Evolutionary conservation across 768 basidiomycete genomes (phyloP), one percentile per base, ranked within the genome.

Genomic region (Hericium alpestre): DNA sequence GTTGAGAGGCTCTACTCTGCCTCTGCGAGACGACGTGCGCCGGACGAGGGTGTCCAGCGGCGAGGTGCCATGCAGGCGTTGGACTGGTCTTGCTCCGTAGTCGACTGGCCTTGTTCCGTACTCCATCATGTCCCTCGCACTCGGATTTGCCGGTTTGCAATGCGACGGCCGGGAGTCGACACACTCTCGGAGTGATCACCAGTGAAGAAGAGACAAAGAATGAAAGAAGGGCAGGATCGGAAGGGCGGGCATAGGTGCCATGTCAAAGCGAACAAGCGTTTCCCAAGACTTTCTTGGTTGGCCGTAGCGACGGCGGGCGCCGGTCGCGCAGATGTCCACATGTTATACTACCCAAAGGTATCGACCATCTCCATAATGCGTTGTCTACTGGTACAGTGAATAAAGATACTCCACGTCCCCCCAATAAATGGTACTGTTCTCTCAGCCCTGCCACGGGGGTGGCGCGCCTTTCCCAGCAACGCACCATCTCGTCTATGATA

Each of bases 41-140:
- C 78, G 75, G 55, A 78, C 79, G 51, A 87, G 76, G 2, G 76
- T 71, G 41, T 81, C 78, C 41, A 86, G 73, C 7, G 85, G 85
- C 1, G 86, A 87, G 20, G 75, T 69, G 57, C 68, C 65, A 53
- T 71, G 63, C 18, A 77, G 55, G 32, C 48, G 25, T 20, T 51
- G 40, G n/a, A 59, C 39, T 12, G 49, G 43, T 11, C 49, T 40
- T 2, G 51, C 22, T 25, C 56, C 41, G 47, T 54, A 49, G 16
- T 57, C 56, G 37, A 38, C 51, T 32, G 32, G 32, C 2, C 32
- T 32, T 32, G 32, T 32, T 32, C 32, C 32, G 32, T 32, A 32
- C 32, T 32, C 32, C 32, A 32, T 32, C 32, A 6, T 32, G 32
- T 32, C 32, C 9, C 7, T 10, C 32, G 32, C 32, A 1, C 32